phyloP scores from a whole-genome alignment of 2,329 filamentous ascomycete genomes.

The Pseudocercospora macadamiae region DNA sequence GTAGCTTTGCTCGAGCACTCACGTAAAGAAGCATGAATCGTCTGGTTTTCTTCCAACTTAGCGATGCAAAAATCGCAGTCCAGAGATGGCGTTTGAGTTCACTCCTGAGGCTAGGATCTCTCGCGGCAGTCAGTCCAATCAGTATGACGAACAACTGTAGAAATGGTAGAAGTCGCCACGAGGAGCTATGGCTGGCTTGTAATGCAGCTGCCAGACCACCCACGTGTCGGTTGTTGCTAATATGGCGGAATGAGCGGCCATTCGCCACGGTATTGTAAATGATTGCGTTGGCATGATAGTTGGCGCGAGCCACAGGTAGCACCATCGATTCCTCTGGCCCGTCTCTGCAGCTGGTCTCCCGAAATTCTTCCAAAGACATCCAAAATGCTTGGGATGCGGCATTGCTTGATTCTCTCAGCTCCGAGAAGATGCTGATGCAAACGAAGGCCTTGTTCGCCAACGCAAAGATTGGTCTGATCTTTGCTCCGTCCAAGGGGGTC shows the following conservation, averaged over 20 bases:
- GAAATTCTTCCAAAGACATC: neutral
- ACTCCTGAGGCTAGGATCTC: neutral
- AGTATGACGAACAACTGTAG: neutral
- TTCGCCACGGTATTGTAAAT: conserved; percentile 5
- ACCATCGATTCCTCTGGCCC: neutral
- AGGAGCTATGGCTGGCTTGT: neutral
- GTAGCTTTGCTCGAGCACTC: neutral
- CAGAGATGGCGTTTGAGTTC: neutral
- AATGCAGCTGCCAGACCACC: neutral
- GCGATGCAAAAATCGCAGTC: neutral
- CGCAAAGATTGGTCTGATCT: neutral
- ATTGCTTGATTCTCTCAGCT: neutral
- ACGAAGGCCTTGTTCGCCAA: neutral
- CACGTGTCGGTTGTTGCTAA: neutral
- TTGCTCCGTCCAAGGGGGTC: neutral
- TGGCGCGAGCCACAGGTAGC: neutral
- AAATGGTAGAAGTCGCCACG: neutral
- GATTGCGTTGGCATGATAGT: conserved; percentile 1
- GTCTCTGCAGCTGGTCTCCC: neutral
- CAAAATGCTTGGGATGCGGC: neutral
- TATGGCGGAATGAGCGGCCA: neutral
- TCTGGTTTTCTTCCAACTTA: neutral
- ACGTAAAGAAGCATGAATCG: neutral
- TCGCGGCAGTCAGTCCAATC: neutral
- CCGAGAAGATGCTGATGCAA: neutral